Evolutionary conservation across 768 basidiomycete species (phyloP), one percentile per base, ranked within the genome.

Genomic region (Tremella fuciformis): DNA sequence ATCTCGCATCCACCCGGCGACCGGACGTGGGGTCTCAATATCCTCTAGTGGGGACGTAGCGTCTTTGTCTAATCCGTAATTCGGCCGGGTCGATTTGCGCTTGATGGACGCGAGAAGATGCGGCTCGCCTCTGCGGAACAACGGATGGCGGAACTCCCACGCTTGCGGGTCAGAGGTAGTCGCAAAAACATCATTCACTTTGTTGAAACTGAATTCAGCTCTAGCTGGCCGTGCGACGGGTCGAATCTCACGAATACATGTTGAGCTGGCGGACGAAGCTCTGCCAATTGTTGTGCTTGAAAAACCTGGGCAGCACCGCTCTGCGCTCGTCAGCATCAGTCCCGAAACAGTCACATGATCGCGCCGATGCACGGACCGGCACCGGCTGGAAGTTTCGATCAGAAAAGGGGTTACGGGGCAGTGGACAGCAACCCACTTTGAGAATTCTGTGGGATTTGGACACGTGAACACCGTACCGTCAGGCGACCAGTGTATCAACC

Each of bases 251-350:
- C 55, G 89, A 89, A 77, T 93, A 96, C 88, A 92, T 92, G 81
- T 93, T 96, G 65, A 93, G 82, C 73, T 96, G 91, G 13, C 91
- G 83, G 16, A 93, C 91, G 67, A 96, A 96, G 34, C 87, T 88
- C 57, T 84, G 84, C 78, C 96, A 98, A 76, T 94, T 96, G 60
- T 88, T 86, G 79, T 98, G 96, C 76, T 99, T 99, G 85, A 97
- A 99, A 86, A 88, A 98, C 42, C 86, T 84, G 2, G 90, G 90
- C 7, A 98, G 84, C 29, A 96, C 66, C 9, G 55, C 40, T 60
- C 75, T 75, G 48, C 13, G 34, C 8, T 38, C 16, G 9, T 56
- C 26, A 39, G 39, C 38, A 6, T 25, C 3, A 26, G 21, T 15
- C 48, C 8, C 15, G 8, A 15, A n/a, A 11, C 6, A 4, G 11